A percentile compares a stretch with the other conserved stretches of the same genome.
Conservation (phyloP, 768 basidiomycete species). For the Psilocybe tampanensis region DNA sequence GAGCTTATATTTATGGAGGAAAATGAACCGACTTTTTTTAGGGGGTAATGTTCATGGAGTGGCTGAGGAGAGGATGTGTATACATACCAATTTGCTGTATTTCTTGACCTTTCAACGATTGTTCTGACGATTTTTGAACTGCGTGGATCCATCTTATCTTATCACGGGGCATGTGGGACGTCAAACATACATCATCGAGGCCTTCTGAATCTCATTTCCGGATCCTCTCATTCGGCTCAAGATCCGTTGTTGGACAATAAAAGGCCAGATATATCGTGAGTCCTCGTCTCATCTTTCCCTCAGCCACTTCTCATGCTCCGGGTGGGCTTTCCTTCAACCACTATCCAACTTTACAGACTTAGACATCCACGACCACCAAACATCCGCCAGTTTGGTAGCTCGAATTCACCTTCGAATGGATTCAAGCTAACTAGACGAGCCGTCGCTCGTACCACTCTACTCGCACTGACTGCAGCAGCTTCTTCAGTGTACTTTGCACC, state of each 20-base stretch:
- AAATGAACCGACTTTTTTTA: no score
- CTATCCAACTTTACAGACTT: not conserved
- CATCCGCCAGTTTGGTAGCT: not conserved
- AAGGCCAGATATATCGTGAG: not conserved
- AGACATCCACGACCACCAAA: conserved; percentile 1
- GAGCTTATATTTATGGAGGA: no score
- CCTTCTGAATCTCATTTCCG: not conserved
- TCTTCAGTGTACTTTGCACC: conserved; percentile 13
- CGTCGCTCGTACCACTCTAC: conserved; percentile 12
- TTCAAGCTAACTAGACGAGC: conserved; percentile 8
- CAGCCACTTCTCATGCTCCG: conserved; percentile 17
- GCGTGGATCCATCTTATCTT: conserved; percentile 5
- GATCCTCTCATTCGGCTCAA: conserved; percentile 5
- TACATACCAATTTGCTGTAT: not conserved
- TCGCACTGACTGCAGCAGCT: conserved; percentile 5
- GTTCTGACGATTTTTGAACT: not conserved
- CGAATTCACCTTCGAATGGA: not conserved
- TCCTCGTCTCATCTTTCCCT: not conserved
- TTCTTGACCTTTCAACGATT: not conserved
- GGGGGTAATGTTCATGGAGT: no score
- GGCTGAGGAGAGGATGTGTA: no score
- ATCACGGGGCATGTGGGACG: conserved; percentile 8
- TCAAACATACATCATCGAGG: not conserved
- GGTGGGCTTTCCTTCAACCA: conserved; percentile 3
- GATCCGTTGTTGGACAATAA: conserved; percentile 17